These are phyloP conservation scores for Carex pumila DNA, from an alignment of 176 grass and related monocot genomes.

Conservation along the genomic window DNA sequence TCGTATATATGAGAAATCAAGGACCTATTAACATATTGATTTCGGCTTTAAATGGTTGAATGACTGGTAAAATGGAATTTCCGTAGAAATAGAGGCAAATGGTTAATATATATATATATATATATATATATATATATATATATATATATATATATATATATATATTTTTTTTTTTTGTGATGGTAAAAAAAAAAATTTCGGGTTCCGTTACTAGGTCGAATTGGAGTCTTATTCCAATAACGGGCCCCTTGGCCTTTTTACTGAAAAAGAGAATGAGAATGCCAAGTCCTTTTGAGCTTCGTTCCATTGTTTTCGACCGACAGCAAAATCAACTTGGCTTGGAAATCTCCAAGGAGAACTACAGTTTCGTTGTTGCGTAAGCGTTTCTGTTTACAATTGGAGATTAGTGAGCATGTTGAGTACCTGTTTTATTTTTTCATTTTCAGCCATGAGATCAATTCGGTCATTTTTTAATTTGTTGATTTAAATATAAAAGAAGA, in stretches of 20 bases:
- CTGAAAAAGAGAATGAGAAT: background rate
- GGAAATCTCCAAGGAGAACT: background rate
- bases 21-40: too few species aligned
- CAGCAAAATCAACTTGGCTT: background rate
- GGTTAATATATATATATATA: too few species aligned
- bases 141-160: too few species aligned
- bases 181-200: too few species aligned
- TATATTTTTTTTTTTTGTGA: too few species aligned
- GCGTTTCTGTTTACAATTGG: background rate
- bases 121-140: too few species aligned
- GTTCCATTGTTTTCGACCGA: background rate
- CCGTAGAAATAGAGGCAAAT: too few species aligned
- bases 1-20: too few species aligned
- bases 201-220: background rate
- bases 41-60: too few species aligned
- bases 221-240: background rate
- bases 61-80: too few species aligned
- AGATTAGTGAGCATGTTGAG: background rate
- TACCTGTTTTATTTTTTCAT: background rate
- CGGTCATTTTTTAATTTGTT: background rate
- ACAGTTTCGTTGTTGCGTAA: background rate
- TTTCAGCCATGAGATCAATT: background rate
- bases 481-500: background rate
- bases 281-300: background rate
- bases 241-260: background rate